Evolutionary conservation across 2,329 filamentous ascomycete species (phyloP), one percentile per base, ranked within the genome.

Genomic region (Parastagonospora nodorum): DNA sequence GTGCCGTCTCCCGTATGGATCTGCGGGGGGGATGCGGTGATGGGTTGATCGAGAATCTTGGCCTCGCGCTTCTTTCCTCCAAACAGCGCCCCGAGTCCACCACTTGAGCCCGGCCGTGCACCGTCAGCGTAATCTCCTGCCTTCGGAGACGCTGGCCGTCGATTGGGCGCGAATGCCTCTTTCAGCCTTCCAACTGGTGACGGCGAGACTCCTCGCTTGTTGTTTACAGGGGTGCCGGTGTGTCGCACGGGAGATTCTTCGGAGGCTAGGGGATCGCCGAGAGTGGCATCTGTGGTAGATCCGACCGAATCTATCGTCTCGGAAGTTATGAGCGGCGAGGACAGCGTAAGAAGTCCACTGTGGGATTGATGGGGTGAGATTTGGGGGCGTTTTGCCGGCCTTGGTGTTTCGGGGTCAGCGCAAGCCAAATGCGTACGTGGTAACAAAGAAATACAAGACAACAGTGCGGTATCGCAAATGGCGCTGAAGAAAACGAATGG

Each of bases 151-250:
- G 68, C 67, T 11, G 64, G 55, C 40, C 66, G 62, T 42, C 63
- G 60, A 8, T 60, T 63, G 12, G 70, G 73, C 51, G 77, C 83
- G 64, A 94, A 90, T 10, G 87, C 88, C 66, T 87, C 86, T 70
- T 84, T 88, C 54, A 93, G 78, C 66, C 86, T 89, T 65, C 85
- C 84, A 44, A 83, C 85, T 9, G 89, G 88, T 9, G 90, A 92
- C 16, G 89, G 88, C 8, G 90, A 92, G 15, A 83, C 80, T 19
- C 85, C 85, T 52, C 88, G 83, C 60, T 82, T 82, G 55, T 24
- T 24, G n/a, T 77, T 62, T 12, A 64, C 51, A 45, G 64, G 45
- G 36, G 66, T 51, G 61, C 69, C 68, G 52, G 69, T 56, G 67
- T 71, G 57, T 27, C 45, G 67, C 33, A 62, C 57, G 56, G 67